Evolutionary conservation across 176 grass and related monocot species (phyloP), one percentile per base, ranked within the genome.

Genomic region (Ananas comosus): DNA sequence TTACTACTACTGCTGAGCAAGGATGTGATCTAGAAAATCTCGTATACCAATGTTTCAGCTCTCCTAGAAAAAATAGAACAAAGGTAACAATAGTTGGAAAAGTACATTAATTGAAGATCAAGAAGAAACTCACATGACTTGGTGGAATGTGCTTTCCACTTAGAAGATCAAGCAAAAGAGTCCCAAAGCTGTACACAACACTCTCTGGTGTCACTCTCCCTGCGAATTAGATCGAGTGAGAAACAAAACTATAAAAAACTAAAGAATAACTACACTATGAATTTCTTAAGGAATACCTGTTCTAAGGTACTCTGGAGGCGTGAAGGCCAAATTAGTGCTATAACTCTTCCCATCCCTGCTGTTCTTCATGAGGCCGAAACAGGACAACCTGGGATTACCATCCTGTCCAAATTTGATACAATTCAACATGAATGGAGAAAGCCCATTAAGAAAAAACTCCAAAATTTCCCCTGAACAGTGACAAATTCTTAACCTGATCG

Each of bases 331-430:
- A 61, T 96, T 96, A 0, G 91, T 96, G 76, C 87, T 96, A 82
- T 91, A 96, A 65, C 91, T 91, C 76, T 83, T 96, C 19, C 91
- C 91, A 70, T 87, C 91, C 69, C 91, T 86, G 76, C 91, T 96
- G 29, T 96, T 96, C 72, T 96, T 96, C 91, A 96, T 96, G 49
- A 96, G 24, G 57, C 91, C 91, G 64, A 96, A 96, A 77, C 91
- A 96, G 50, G 91, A 96, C 3, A 96, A 69, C 11, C 87, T 73
- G 13, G 91, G 79, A 78, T 87, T 85, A 48, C 84, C 81, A 76
- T 90, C 85, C 91, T 91, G 79, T 22, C 56, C 56, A 14, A 61
- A 21, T 22, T 61, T 19, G 9, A 9, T 13, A 61, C 16, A 61
- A 61, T 61, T 61, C 56, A 61, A 22, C 56, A 61, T 61, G 56